A percentile compares a stretch with the other conserved stretches of the same genome.
phyloP scores from a whole-genome alignment of 2,329 filamentous ascomycete genomes.

The Samsoniella hepiali region DNA sequence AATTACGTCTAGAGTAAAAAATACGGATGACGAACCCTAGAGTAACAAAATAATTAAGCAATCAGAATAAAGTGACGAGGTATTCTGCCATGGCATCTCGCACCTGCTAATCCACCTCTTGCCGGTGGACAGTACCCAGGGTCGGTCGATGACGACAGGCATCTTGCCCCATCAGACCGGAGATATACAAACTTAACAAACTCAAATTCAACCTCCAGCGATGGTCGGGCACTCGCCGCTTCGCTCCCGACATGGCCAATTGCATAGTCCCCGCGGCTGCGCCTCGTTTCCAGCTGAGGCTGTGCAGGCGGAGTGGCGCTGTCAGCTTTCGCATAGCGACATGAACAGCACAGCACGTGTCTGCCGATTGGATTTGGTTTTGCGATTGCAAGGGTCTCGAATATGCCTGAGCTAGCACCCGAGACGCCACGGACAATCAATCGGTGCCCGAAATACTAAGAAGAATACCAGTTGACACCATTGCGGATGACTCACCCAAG shows the following conservation, averaged over 20 bases:
- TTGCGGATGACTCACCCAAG: too few species aligned
- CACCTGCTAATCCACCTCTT: background rate
- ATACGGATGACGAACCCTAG: too few species aligned
- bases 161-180: background rate
- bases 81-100: background rate
- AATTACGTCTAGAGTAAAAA: too few species aligned
- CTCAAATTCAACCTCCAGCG: conserved; percentile 2
- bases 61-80: too few species aligned
- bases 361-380: background rate
- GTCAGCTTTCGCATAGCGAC: background rate
- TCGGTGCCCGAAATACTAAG: background rate
- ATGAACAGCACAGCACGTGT: background rate
- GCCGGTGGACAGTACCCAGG: background rate
- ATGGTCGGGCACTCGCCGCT: background rate
- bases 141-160: background rate
- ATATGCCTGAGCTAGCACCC: background rate
- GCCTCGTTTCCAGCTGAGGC: conserved; percentile 13
- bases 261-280: background rate
- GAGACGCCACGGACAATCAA: background rate
- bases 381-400: background rate
- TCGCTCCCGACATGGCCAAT: background rate
- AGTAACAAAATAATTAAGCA: too few species aligned
- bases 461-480: background rate
- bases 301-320: background rate
- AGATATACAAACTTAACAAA: background rate